Percentiles rank a stretch among this genome's conserved stretches.
Evolutionary conservation across 176 grass and related monocot genomes (phyloP).

Genomic region (Lolium perenne): DNA sequence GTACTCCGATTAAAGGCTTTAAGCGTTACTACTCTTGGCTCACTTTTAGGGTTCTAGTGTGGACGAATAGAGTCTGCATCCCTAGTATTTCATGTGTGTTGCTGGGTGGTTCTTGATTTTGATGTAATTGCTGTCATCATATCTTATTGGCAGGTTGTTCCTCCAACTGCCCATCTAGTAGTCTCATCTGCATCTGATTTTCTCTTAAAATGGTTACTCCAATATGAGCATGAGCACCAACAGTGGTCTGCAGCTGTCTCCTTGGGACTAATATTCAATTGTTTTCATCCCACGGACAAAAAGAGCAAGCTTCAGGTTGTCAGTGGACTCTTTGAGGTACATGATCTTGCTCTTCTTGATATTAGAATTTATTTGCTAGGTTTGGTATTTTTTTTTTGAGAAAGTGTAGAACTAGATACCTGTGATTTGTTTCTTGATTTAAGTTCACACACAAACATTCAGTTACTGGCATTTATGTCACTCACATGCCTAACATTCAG

Average conservation of each 20-base stretch:
- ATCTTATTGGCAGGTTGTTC: constrained; percentile 64
- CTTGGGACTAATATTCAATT: constrained; percentile 78
- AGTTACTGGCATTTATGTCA: neutral
- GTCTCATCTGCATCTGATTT: constrained; percentile 78
- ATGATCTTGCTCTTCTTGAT: constrained; percentile 33
- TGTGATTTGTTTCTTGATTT: neutral
- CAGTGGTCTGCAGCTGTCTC: constrained; percentile 86
- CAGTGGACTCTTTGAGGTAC: constrained; percentile 81
- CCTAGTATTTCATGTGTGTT: constrained; percentile 3
- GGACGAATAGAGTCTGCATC: neutral
- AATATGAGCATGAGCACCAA: constrained; percentile 88
- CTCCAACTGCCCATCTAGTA: constrained; percentile 78
- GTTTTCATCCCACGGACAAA: constrained; percentile 82
- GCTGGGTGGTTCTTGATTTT: constrained; percentile 28
- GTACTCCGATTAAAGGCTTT: neutral
- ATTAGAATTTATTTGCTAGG: neutral
- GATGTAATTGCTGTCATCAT: constrained; percentile 34
- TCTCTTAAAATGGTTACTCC: constrained; percentile 84
- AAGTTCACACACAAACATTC: constrained; percentile 1
- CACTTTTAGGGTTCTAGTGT: neutral
- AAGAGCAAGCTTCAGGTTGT: constrained; percentile 77
- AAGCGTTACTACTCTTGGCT: constrained; percentile 23
- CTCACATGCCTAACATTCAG: constrained; percentile 14
- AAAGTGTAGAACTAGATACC: constrained; percentile 13
- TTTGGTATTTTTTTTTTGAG: neutral